Conservation (phyloP, 495 filamentous ascomycete genomes). For the Melanomma pulvis-pyrius region DNA sequence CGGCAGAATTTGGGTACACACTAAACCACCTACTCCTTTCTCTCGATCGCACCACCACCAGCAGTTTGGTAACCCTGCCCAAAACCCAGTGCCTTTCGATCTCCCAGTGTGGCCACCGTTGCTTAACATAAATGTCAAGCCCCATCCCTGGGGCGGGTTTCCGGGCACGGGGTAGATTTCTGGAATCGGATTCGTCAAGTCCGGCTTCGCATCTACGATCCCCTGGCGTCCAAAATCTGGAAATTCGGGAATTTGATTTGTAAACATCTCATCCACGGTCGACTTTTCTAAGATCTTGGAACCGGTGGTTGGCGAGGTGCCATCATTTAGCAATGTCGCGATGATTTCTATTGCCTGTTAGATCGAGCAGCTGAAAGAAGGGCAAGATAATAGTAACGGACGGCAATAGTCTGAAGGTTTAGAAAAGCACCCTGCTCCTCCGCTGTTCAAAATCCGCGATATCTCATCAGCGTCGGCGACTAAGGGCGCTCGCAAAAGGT, state of each 20-base stretch:
- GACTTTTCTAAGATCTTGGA: too few species aligned
- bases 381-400: conserved; percentile 42
- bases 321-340: conserved; percentile 42
- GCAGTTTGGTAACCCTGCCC: conserved; percentile 58
- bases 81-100: conserved; percentile 47
- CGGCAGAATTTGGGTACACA: too few species aligned
- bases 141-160: conserved; percentile 55
- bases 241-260: conserved; percentile 49
- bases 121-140: conserved; percentile 56
- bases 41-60: conserved; percentile 60
- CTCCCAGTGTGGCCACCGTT: conserved; percentile 50
- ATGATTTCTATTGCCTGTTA: conserved; percentile 39
- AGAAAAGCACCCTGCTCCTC: conserved; percentile 60
- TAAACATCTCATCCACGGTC: too few species aligned
- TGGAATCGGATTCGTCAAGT: conserved; percentile 47
- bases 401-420: conserved; percentile 59
- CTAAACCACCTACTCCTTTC: conserved; percentile 23
- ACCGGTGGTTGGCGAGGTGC: neutral
- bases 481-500: conserved; percentile 53
- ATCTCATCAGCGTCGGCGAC: conserved; percentile 42
- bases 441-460: conserved; percentile 53
- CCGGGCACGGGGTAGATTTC: conserved; percentile 50
- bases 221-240: conserved; percentile 50
- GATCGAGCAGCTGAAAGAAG: too few species aligned
- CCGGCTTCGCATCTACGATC: too few species aligned